These are phyloP conservation scores for Microdochium paspali DNA, from an alignment of 2,329 filamentous ascomycete species.

Conservation along the genomic window DNA sequence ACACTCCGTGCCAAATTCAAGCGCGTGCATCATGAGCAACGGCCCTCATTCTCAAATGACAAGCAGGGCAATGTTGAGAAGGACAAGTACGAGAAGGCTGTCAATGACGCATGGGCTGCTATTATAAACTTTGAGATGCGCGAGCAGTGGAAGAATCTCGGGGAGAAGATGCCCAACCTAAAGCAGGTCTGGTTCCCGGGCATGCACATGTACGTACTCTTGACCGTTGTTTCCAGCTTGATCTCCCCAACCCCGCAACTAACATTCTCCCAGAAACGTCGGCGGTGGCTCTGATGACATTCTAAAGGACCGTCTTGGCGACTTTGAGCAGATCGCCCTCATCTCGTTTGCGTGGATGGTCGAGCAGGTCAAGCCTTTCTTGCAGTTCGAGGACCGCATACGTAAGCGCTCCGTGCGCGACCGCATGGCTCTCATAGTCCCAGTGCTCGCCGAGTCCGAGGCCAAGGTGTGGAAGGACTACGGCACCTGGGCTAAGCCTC, in stretches of 20 bases:
- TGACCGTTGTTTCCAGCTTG: no score
- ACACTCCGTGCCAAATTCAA: not conserved
- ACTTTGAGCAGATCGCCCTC: not conserved
- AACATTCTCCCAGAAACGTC: no score
- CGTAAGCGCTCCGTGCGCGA: not conserved
- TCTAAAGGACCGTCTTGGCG: not conserved
- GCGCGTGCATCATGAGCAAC: not conserved
- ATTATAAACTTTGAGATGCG: not conserved
- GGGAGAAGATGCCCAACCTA: slow-evolving; percentile 14
- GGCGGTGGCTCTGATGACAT: slow-evolving; percentile 27
- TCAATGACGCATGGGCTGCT: not conserved
- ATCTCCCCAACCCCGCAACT: no score
- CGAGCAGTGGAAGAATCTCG: not conserved
- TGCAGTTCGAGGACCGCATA: not conserved
- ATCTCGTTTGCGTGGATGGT: not conserved
- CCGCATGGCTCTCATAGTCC: not conserved
- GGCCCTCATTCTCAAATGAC: not conserved
- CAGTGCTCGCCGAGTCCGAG: not conserved
- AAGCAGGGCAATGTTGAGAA: not conserved
- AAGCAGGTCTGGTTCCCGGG: slow-evolving; percentile 47
- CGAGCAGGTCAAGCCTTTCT: not conserved
- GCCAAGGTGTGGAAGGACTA: not conserved
- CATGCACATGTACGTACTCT: slow-evolving; percentile 36
- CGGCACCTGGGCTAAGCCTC: not conserved
- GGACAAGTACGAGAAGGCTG: not conserved